phyloP scores from a whole-genome alignment of 2,329 filamentous ascomycete genomes.

The Macroventuria anomochaeta region DNA sequence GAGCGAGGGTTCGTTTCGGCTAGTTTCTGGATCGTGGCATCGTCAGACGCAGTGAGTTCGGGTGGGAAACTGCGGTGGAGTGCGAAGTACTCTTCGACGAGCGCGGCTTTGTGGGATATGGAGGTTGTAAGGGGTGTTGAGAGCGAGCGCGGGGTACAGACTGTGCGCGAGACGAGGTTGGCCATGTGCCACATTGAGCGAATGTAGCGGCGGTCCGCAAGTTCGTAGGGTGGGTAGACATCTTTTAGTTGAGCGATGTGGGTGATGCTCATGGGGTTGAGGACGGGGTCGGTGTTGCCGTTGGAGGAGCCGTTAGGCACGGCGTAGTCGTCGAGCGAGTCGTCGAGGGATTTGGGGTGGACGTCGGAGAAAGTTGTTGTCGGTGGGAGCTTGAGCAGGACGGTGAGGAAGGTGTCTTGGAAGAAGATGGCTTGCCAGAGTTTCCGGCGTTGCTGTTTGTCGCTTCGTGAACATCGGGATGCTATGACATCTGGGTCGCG shows the following conservation, averaged over 20 bases:
- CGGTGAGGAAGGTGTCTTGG: constrained; percentile 82
- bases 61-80: constrained; percentile 77
- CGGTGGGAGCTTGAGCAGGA: constrained; percentile 77
- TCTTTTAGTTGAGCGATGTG: constrained; percentile 53
- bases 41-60: constrained; percentile 72
- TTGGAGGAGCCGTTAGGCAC: constrained; percentile 63
- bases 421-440: constrained; percentile 82
- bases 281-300: constrained; percentile 49
- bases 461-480: constrained; percentile 69
- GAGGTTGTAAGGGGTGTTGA: constrained; percentile 74
- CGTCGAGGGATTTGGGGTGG: constrained; percentile 73
- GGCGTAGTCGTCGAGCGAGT: constrained; percentile 69
- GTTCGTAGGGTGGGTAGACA: constrained; percentile 49
- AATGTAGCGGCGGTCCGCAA: constrained; percentile 62
- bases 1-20: constrained; percentile 68
- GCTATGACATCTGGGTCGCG: constrained; percentile 76
- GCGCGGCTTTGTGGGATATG: constrained; percentile 70
- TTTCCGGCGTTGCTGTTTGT: constrained; percentile 80
- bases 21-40: constrained; percentile 63
- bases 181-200: constrained; percentile 80
- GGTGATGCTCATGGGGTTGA: constrained; percentile 60
- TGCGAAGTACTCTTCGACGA: constrained; percentile 72
- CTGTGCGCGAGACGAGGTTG: constrained; percentile 77
- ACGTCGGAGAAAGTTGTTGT: constrained; percentile 82
- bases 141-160: constrained; percentile 76